These are phyloP conservation scores for Lipomyces anomalus DNA, from an alignment of 805 yeast species.

Conservation along the genomic window DNA sequence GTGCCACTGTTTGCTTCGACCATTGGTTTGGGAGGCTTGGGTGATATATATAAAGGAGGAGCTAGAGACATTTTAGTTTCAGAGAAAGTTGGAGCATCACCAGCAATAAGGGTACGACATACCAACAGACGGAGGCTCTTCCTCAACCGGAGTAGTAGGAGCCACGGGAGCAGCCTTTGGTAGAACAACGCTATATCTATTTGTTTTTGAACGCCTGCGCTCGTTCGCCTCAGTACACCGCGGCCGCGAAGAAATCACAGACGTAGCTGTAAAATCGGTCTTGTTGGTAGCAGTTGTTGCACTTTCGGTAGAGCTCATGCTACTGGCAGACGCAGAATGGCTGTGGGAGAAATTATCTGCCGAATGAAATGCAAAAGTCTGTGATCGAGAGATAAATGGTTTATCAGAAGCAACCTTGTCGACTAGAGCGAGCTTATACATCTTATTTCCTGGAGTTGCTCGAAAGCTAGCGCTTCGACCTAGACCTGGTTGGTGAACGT, in stretches of 20 bases:
- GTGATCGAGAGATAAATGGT: slow-evolving; percentile 1
- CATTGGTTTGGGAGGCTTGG: slow-evolving; percentile 13
- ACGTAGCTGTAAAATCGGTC: slow-evolving; percentile 3
- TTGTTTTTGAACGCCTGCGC: slow-evolving; percentile 14
- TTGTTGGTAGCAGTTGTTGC: slow-evolving; percentile 1
- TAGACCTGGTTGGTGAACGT: no score
- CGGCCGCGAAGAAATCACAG: slow-evolving; percentile 1
- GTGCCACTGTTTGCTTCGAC: slow-evolving; percentile 4
- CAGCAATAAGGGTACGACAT: not conserved
- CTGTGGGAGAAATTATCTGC: not conserved
- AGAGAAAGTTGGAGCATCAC: not conserved
- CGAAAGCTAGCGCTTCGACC: slow-evolving; percentile 13
- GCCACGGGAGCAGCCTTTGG: slow-evolving; percentile 15
- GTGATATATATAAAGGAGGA: slow-evolving; percentile 18
- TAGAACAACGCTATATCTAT: slow-evolving; percentile 12
- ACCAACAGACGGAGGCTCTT: slow-evolving; percentile 17
- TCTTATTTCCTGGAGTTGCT: slow-evolving; percentile 18
- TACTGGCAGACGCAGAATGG: not conserved
- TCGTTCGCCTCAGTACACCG: slow-evolving; percentile 3
- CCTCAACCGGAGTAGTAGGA: slow-evolving; percentile 10
- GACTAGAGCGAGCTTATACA: slow-evolving; percentile 20
- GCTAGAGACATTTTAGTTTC: slow-evolving; percentile 5
- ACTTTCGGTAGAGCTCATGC: not conserved
- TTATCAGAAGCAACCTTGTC: slow-evolving; percentile 10
- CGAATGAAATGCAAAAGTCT: not conserved